These are phyloP conservation scores for Cladorrhinum sp. DNA, from an alignment of 2,329 filamentous ascomycete species.

Conservation along the genomic window DNA sequence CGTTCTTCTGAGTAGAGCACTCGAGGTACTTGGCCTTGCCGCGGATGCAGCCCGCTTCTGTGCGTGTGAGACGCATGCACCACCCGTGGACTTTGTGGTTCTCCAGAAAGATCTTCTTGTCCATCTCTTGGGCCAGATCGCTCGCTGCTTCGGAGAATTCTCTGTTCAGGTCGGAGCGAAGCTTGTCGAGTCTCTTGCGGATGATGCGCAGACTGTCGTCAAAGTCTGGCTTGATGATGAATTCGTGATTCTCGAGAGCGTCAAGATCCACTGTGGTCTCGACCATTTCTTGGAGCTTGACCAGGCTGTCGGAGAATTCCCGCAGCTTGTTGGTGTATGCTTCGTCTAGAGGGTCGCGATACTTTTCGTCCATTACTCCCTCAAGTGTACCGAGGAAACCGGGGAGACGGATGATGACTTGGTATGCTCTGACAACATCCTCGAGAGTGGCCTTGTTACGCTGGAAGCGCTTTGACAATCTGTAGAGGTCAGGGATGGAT, in stretches of 20 bases:
- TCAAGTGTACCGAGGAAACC: slow-evolving; percentile 87
- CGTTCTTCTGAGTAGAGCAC: slow-evolving; percentile 97
- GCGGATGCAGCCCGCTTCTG: slow-evolving; percentile 87
- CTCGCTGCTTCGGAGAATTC: slow-evolving; percentile 75
- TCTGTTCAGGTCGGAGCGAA: slow-evolving; percentile 75
- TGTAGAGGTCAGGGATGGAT: slow-evolving; percentile 89
- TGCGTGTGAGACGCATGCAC: slow-evolving; percentile 91
- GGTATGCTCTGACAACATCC: slow-evolving; percentile 92
- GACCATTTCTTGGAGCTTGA: slow-evolving; percentile 93
- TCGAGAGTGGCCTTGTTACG: slow-evolving; percentile 86
- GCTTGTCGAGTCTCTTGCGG: slow-evolving; percentile 81
- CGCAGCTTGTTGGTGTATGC: slow-evolving; percentile 84
- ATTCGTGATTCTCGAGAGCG: slow-evolving; percentile 93
- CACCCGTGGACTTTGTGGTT: slow-evolving; percentile 95
- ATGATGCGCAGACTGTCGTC: slow-evolving; percentile 87
- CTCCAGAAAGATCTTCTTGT: slow-evolving; percentile 98
- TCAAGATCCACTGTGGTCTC: slow-evolving; percentile 97
- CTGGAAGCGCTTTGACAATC: slow-evolving; percentile 92
- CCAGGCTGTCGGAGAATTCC: slow-evolving; percentile 72
- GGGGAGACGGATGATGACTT: slow-evolving; percentile 87
- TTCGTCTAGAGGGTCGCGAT: slow-evolving; percentile 79
- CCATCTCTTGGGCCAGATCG: slow-evolving; percentile 86
- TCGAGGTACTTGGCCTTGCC: slow-evolving; percentile 89
- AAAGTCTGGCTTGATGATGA: slow-evolving; percentile 98
- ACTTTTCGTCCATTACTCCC: slow-evolving; percentile 91